A percentile compares a stretch with the other conserved stretches of the same genome.
These are phyloP conservation scores for Aspergillus novofumigatus DNA, from an alignment of 2,329 filamentous ascomycete genomes.

Conservation along the genomic window DNA sequence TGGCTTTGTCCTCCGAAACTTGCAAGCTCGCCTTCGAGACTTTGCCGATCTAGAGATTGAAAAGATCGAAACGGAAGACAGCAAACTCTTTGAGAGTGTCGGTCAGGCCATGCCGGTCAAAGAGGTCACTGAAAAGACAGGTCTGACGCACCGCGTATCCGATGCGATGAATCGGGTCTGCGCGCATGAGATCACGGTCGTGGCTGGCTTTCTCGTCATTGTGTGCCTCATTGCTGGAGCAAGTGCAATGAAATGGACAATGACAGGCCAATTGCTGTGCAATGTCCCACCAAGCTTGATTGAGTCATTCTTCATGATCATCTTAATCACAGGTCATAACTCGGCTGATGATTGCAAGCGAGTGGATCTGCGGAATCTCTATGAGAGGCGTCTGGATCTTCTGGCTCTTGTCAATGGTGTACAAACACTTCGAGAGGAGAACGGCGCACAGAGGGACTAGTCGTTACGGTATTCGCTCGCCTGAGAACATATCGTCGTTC, in stretches of 20 bases:
- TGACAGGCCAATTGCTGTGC: constrained; percentile 29
- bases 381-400: constrained; percentile 9
- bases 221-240: constrained; percentile 22
- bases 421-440: neutral
- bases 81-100: neutral
- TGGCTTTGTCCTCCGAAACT: constrained; percentile 43
- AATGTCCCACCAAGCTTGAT: constrained; percentile 32
- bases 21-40: constrained; percentile 26
- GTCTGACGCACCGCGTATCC: neutral
- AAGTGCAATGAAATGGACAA: constrained; percentile 24
- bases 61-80: neutral
- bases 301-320: constrained; percentile 28
- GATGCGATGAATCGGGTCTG: neutral
- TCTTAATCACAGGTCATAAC: constrained; percentile 27
- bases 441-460: neutral
- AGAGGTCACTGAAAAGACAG: neutral
- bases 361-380: constrained; percentile 16
- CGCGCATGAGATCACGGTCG: neutral
- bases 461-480: neutral
- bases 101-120: neutral
- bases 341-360: constrained; percentile 17
- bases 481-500: neutral
- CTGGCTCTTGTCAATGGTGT: neutral
- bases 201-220: constrained; percentile 6
- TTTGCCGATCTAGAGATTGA: constrained; percentile 12